phyloP scores from a whole-genome alignment of 2,329 filamentous ascomycete genomes.

The Annulohypoxylon truncatum region DNA sequence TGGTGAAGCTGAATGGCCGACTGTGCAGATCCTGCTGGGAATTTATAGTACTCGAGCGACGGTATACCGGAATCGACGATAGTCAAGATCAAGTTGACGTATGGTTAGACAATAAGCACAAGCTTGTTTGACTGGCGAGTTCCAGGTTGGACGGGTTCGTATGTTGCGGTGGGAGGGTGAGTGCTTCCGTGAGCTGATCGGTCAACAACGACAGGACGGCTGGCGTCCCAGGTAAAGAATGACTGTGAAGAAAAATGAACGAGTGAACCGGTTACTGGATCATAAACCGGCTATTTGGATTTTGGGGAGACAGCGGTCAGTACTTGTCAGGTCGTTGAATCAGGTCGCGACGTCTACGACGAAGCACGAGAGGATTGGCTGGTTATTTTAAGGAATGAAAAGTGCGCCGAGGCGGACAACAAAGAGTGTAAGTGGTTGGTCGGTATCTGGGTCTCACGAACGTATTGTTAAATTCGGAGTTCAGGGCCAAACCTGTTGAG shows the following conservation, averaged over 20 bases:
- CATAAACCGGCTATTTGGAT: slow-evolving; percentile 18
- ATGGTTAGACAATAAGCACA: slow-evolving; percentile 43
- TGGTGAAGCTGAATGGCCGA: not conserved
- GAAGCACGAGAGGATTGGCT: slow-evolving; percentile 33
- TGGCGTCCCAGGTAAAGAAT: slow-evolving; percentile 47
- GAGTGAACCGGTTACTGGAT: slow-evolving; percentile 45
- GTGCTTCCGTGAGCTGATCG: slow-evolving; percentile 45
- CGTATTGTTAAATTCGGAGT: slow-evolving; percentile 39
- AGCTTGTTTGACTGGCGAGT: slow-evolving; percentile 37
- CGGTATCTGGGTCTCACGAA: slow-evolving; percentile 45
- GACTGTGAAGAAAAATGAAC: slow-evolving; percentile 43
- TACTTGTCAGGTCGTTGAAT: slow-evolving; percentile 29
- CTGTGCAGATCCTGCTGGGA: slow-evolving; percentile 34
- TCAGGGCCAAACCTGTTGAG: slow-evolving; percentile 39
- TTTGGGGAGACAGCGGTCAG: slow-evolving; percentile 20
- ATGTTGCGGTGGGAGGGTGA: slow-evolving; percentile 13
- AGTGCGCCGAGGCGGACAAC: slow-evolving; percentile 45
- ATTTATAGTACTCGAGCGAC: slow-evolving; percentile 37
- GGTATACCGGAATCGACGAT: slow-evolving; percentile 26
- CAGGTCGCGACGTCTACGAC: slow-evolving; percentile 33
- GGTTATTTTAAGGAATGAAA: slow-evolving; percentile 47
- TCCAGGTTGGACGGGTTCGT: slow-evolving; percentile 36
- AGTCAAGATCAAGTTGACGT: slow-evolving; percentile 29
- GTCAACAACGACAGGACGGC: slow-evolving; percentile 44
- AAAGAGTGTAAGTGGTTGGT: slow-evolving; percentile 48